Percentiles rank a stretch among this genome's conserved stretches.
These are phyloP conservation scores for Auriscalpium vulgare DNA, from an alignment of 768 basidiomycete genomes.

Conservation along the genomic window DNA sequence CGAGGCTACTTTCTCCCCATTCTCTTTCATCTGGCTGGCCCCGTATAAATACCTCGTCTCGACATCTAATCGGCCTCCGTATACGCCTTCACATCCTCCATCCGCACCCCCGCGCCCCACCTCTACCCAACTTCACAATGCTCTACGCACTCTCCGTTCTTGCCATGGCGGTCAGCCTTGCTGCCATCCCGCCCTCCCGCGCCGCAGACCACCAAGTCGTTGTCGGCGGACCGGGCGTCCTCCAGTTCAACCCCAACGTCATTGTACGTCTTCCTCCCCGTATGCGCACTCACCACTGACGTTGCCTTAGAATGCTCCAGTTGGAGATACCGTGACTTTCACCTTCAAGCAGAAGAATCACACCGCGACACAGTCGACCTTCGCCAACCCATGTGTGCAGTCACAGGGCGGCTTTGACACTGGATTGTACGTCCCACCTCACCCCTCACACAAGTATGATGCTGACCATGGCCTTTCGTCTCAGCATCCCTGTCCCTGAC, in stretches of 20 bases:
- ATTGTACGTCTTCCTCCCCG: slow-evolving; percentile 18
- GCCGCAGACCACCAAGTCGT: slow-evolving; percentile 34
- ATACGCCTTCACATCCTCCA: neutral
- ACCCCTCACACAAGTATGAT: neutral
- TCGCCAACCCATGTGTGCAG: slow-evolving; percentile 39
- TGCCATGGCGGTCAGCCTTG: slow-evolving; percentile 17
- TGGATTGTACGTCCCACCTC: slow-evolving; percentile 39
- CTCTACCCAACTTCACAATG: slow-evolving; percentile 1
- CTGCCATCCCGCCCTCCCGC: slow-evolving; percentile 26
- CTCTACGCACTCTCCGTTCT: slow-evolving; percentile 16
- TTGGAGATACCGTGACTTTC: slow-evolving; percentile 42
- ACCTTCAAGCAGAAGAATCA: slow-evolving; percentile 49
- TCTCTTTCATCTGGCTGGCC: too few relatives aligned
- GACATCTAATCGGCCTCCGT: too few relatives aligned
- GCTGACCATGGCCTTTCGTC: slow-evolving; percentile 17
- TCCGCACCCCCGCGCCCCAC: neutral
- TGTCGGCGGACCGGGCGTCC: slow-evolving; percentile 38
- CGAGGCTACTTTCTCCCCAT: too few relatives aligned
- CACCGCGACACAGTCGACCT: slow-evolving; percentile 49
- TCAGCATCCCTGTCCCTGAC: slow-evolving; percentile 40
- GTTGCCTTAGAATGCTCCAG: slow-evolving; percentile 30
- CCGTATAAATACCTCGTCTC: too few relatives aligned
- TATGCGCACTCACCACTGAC: neutral
- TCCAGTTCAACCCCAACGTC: slow-evolving; percentile 32
- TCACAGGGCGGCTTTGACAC: slow-evolving; percentile 44